A percentile compares a stretch with the other conserved stretches of the same genome.
Evolutionary conservation across 495 filamentous ascomycete species (phyloP).

Genomic region (Podospora sp.): DNA sequence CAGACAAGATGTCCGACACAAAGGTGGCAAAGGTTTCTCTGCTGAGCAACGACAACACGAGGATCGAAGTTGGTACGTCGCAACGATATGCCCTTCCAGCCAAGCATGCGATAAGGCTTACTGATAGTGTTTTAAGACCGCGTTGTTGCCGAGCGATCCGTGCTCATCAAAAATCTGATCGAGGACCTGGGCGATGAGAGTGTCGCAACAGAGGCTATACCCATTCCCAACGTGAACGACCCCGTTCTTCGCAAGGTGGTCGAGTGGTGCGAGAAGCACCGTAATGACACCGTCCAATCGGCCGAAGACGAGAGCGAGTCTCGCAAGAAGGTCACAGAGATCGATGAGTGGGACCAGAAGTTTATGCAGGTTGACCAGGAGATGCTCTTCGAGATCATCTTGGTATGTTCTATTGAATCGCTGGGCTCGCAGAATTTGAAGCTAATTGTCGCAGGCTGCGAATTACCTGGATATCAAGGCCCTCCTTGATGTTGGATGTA

Average conservation of each 20-base stretch:
- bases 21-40: conserved; percentile 24
- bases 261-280: conserved; percentile 97
- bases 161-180: conserved; percentile 97
- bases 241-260: conserved; percentile 91
- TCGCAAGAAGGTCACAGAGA: conserved; percentile 97
- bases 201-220: conserved; percentile 71
- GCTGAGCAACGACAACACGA: conserved; percentile 26
- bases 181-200: conserved; percentile 80
- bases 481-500: conserved; percentile 79
- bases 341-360: conserved; percentile 99
- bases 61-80: conserved; percentile 26
- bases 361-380: conserved; percentile 99
- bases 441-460: conserved; percentile 54
- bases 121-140: conserved; percentile 56
- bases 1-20: conserved; percentile 26
- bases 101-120: conserved; percentile 33
- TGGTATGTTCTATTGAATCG: conserved; percentile 60
- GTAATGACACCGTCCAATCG: conserved; percentile 73
- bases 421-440: background rate
- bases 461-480: conserved; percentile 85
- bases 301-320: conserved; percentile 89
- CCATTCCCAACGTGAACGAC: conserved; percentile 86
- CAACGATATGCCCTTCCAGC: background rate
- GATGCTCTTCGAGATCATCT: conserved; percentile 99
- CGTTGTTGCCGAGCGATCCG: conserved; percentile 82